Evolutionary conservation across 2,329 filamentous ascomycete genomes (phyloP), one percentile per base, ranked within the genome.

Genomic region (Clarireedia hainanense): DNA sequence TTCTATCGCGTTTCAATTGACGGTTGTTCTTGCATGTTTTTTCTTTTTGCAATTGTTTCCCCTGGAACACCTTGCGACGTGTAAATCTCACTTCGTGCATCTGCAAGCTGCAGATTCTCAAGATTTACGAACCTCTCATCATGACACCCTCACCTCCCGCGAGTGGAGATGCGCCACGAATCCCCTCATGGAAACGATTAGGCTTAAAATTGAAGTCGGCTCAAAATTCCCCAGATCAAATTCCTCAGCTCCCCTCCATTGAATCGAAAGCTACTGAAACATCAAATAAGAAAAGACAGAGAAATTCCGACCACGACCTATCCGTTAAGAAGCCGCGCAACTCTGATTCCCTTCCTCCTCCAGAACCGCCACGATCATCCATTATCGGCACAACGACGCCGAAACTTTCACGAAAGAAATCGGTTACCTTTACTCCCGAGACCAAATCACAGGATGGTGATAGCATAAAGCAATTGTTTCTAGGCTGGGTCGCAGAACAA

Each of bases 361-460:
- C 52, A 52, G 23, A 47, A 50, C 36, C 12, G 15, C 37, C 23
- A 54, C 43, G n/a, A 26, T 12, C 60, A 15, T 3, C 34, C 36
- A 45, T 53, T 47, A 48, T 59, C 52, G 54, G 63, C 61, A 61
- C 67, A 64, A 55, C 57, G 27, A 67, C 65, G 39, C 65, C 65
- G 12, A 57, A 58, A 23, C 52, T 64, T 27, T 59, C 57, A 52
- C 65, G 65, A 40, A 73, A 72, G 59, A 85, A 86, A 67, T 82
- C 80, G 4, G 84, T 88, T 7, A 79, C 81, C 1, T 87, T 88
- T 66, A 80, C 83, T 1, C 74, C 79, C 6, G 83, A 84, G 50
- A 83, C 81, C 3, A 85, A 86, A 65, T 71, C 69, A 6, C 69
- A 76, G 47, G 81, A 85, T 67, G 80, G 78, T 20, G 75, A 77